Evolutionary conservation across 2,329 filamentous ascomycete genomes (phyloP), one percentile per base, ranked within the genome.

Genomic region (Trichoderma sp.): DNA sequence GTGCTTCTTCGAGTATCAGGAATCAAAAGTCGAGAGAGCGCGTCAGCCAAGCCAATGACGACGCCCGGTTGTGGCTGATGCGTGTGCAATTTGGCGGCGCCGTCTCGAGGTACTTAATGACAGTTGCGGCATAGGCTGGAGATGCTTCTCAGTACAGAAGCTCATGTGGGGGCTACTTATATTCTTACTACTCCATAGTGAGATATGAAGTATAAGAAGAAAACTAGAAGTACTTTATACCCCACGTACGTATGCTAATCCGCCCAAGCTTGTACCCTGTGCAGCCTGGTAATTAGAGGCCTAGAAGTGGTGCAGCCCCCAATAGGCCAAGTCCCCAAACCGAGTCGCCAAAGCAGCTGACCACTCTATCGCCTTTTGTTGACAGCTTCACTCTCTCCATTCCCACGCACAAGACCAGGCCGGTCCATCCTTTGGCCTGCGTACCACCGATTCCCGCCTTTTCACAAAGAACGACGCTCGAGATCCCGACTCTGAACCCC

Each of bases 321-420:
- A 51, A 71, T 34, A 58, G 70, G 63, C 63, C 63, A 63, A 67
- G 62, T 60, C 39, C 51, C 63, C 51, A 39, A 39, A 26, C 26
- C 24, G 39, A 63, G 69, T 63, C 63, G 64, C 56, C 70, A 47
- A 68, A 39, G 67, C 71, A 69, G 71, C 64, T 72, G 64, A 67
- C 71, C 39, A 57, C 64, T 68, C n/a, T 60, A n/a, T 60, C 34
- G 34, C 34, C 56, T 32, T 32, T 39, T 62, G 57, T 67, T 58
- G 56, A 66, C 61, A 51, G 60, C 62, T 34, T 56, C 57, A 28
- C 51, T 39, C 28, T 39, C 30, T 21, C 53, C 43, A 18, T 63
- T 26, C 43, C 57, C n/a, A 62, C 64, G 36, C 60, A 51, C 34
- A 47, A 36, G 26, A 32, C 34, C 69, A 51, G 43, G 12, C 57